Conservation (phyloP, 345 rosid species). For the Odontarrhena argentea region DNA sequence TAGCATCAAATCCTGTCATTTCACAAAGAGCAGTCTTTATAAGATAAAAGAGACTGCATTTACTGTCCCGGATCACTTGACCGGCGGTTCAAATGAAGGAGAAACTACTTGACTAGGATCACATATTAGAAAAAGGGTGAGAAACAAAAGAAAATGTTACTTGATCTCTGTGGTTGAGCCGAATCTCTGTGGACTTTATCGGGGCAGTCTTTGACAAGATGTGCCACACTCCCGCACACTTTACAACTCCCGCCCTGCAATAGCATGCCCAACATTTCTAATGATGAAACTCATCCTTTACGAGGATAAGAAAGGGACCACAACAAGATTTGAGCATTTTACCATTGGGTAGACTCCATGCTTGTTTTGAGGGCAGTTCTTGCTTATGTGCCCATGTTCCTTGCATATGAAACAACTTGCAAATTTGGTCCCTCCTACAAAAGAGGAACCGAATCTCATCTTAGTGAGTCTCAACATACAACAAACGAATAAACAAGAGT, state of each 20-base stretch:
- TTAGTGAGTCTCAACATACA: constrained; percentile 2
- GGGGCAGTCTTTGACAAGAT: constrained; percentile 93
- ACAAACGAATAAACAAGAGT: background rate
- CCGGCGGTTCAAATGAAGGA: background rate
- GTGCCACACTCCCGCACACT: constrained; percentile 88
- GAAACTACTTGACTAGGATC: constrained; percentile 20
- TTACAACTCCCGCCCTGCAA: constrained; percentile 90
- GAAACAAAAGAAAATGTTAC: constrained; percentile 40
- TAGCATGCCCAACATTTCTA: constrained; percentile 10
- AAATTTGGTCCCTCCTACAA: constrained; percentile 79
- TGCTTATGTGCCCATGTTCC: constrained; percentile 82
- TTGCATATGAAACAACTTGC: constrained; percentile 93
- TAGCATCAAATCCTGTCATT: constrained; percentile 46
- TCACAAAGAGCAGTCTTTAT: constrained; percentile 28
- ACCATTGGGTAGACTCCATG: constrained; percentile 97
- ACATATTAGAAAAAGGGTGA: constrained; percentile 9
- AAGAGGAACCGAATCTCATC: constrained; percentile 2
- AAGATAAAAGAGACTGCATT: background rate
- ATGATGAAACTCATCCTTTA: background rate
- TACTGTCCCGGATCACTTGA: background rate
- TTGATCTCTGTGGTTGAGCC: constrained; percentile 36
- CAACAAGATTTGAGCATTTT: constrained; percentile 26
- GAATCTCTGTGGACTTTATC: constrained; percentile 54
- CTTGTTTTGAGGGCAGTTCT: constrained; percentile 79
- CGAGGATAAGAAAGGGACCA: background rate